Base-by-base conservation (phyloP, 805 yeast species). In the Yarrowia sp. region DNA sequence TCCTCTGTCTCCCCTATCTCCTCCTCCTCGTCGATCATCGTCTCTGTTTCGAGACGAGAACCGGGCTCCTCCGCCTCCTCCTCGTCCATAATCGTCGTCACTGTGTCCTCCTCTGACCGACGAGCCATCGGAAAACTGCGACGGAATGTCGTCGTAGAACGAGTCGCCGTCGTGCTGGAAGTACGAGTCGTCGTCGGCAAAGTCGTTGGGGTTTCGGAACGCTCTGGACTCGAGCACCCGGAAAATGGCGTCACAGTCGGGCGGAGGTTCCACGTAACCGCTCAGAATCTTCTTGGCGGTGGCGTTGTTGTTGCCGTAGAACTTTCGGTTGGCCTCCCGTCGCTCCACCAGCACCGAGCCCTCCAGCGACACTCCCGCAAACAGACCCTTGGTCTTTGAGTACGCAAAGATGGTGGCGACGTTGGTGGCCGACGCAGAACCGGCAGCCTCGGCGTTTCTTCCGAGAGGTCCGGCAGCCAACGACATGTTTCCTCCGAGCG, bases 391-490 rank as follows among this genome's bases (percentile, higher is more conserved):
- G 3, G 97, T 92, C 76, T 95, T 93, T 11, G 98, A 90, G 77
- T 95, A 93, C 0, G 98, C 80, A 74, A 93, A 93, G 15, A 93
- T 87, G 7, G 98, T 96, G 4, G 98, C 90, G 4, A 92, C 95
- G 63, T 88, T 82, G 70, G 87, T 88, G 65, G 91, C 76, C 4
- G 97, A 90, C 0, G 98, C 98, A 32, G 96, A 84, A 18, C 97
- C 98, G 15, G 96, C 96, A 57, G 96, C 98, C 77, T 93, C 99
- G 3, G 98, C 99, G 71, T 90, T 92, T 77, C 99, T 86, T 65
- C 99, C 99, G 69, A 95, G 79, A 1, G 98, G 98, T 47, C 99
- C 99, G 1, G 98, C 98, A 13, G 99, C 97, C 39, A 93, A 87
- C 17, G 97, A 91, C 32, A 93, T 83, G 72, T 93, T 93, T 68